A percentile compares a stretch with the other conserved stretches of the same genome.
Conservation (phyloP, 2,329 filamentous ascomycete species). For the Hypomyces perniciosus region DNA sequence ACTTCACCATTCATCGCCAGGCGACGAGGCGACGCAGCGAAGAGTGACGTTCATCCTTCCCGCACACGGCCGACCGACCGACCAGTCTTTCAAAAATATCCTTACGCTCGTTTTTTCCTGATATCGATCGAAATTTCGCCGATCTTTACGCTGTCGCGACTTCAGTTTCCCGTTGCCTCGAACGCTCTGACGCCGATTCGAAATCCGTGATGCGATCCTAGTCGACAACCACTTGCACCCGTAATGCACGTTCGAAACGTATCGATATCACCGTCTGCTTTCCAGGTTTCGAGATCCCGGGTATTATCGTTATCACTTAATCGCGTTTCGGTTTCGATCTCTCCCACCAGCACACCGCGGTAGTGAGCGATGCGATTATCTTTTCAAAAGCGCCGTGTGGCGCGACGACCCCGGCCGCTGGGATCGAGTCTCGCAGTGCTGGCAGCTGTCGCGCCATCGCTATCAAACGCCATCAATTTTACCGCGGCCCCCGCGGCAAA, state of each 20-base stretch:
- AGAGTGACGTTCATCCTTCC: background rate
- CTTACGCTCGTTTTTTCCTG: slow-evolving; percentile 10
- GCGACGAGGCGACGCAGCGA: slow-evolving; percentile 10
- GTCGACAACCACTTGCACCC: slow-evolving; percentile 18
- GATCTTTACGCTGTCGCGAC: background rate
- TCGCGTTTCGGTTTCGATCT: slow-evolving; percentile 8
- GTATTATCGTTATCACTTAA: background rate
- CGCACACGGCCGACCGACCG: background rate
- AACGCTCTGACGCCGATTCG: slow-evolving; percentile 14
- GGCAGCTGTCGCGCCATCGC: slow-evolving; percentile 33
- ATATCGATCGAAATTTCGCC: slow-evolving; percentile 2
- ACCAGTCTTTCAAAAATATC: slow-evolving; percentile 6
- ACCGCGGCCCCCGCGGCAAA: slow-evolving; percentile 59
- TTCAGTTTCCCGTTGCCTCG: background rate
- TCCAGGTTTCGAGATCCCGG: slow-evolving; percentile 1
- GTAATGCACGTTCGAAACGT: slow-evolving; percentile 23
- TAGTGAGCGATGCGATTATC: slow-evolving; percentile 42
- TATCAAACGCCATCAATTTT: slow-evolving; percentile 51
- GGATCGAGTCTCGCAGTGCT: slow-evolving; percentile 33
- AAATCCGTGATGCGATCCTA: slow-evolving; percentile 21
- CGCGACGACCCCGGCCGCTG: slow-evolving; percentile 30
- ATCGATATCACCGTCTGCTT: slow-evolving; percentile 11
- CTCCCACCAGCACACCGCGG: slow-evolving; percentile 17
- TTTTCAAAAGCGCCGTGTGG: slow-evolving; percentile 36
- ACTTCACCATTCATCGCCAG: slow-evolving; percentile 11